Evolutionary conservation across 225 moss, liverwort and hornwort species (phyloP), one percentile per base, ranked within the genome.

Genomic region (Sphagnum tenellum): DNA sequence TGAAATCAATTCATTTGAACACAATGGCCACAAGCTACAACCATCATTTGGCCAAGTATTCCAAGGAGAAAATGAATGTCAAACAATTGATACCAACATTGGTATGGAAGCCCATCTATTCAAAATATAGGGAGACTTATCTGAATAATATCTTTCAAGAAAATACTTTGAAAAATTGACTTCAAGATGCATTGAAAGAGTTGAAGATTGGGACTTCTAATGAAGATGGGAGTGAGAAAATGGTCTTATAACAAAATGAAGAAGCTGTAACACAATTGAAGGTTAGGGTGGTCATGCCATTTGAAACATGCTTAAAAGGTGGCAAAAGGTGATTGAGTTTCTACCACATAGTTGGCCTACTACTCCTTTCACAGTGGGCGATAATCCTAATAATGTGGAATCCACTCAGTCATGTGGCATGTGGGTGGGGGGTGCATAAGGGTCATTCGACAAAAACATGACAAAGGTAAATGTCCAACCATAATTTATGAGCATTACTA

Each of bases 21-120:
- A 59, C 59, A 3, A 48, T 68, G 45, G 50, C 60, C n/a, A 58
- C 59, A 4, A 50, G 56, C 11, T 68, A 68, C 59, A 68, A 68
- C n/a, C 58, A 58, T 3, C 68, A 68, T 45, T 68, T 68, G 57
- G 45, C 59, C 59, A 12, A 12, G 5, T 68, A 68, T 47, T 57
- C 5, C 8, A 7, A 68, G 49, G 68, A 57, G 3, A 7, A 44
- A 48, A 44, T 13, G 9, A 57, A 68, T 45, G 68, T 68, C n/a
- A 59, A 5, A 3, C 68, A 68, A 6, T 48, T 68, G 12, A 59
- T 68, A 10, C 68, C 68, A n/a, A 57, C 58, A 49, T 56, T 60
- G 4, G 49, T 68, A 2, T 68, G 68, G 68, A 68, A 68, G 59
- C 56, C 60, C 3, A 46, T 68, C 7, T 68, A 68, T 48, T n/a